phyloP scores from a whole-genome alignment of 2,329 filamentous ascomycete species.

The Bipolaris oryzae region DNA sequence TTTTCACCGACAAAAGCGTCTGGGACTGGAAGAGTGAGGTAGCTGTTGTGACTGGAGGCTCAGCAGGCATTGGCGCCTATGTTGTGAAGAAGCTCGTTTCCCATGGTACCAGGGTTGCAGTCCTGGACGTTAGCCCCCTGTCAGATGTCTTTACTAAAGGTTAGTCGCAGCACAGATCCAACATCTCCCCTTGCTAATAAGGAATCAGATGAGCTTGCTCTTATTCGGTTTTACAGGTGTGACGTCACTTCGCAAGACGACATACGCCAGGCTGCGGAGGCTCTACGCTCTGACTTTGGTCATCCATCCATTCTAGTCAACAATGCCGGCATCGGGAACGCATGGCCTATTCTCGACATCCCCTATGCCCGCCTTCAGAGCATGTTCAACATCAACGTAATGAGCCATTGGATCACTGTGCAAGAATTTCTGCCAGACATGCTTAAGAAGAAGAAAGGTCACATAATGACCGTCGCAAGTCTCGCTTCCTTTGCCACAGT shows the following conservation, averaged over 20 bases:
- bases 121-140: constrained; percentile 44
- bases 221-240: constrained; percentile 39
- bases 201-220: constrained; percentile 25
- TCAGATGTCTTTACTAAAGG: constrained; percentile 35
- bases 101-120: constrained; percentile 43
- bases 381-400: constrained; percentile 44
- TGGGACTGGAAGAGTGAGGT: constrained; percentile 45
- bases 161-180: constrained; percentile 17
- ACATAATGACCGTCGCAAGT: constrained; percentile 45
- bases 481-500: constrained; percentile 43
- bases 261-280: constrained; percentile 37
- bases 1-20: constrained; percentile 33
- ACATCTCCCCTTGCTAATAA: constrained; percentile 17
- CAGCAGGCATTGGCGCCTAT: constrained; percentile 43
- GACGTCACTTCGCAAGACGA: constrained; percentile 41
- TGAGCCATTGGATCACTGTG: constrained; percentile 47
- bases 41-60: constrained; percentile 47
- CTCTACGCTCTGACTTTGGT: constrained; percentile 42
- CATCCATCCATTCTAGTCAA: constrained; percentile 45
- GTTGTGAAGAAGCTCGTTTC: constrained; percentile 41
- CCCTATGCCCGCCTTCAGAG: constrained; percentile 31
- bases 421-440: constrained; percentile 48
- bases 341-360: constrained; percentile 41
- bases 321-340: constrained; percentile 47
- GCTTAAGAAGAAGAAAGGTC: constrained; percentile 45